A percentile compares a stretch with the other conserved stretches of the same genome.
Conservation (phyloP, 2,329 filamentous ascomycete genomes). For the Ceratocystis cacaofunesta region DNA sequence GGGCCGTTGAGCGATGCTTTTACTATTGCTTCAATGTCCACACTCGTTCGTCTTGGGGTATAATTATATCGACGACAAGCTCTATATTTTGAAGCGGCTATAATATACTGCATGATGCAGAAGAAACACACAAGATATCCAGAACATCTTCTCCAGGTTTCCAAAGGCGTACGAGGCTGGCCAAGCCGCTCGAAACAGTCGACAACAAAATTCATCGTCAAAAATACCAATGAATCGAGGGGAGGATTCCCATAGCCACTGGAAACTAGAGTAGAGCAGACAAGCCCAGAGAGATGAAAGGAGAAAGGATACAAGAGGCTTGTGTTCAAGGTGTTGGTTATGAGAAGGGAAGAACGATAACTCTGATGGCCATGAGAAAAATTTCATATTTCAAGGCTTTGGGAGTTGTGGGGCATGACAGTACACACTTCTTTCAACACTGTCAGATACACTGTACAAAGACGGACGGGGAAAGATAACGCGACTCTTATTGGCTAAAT, state of each 20-base stretch:
- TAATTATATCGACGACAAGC: constrained; percentile 15
- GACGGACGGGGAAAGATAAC: neutral
- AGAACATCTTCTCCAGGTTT: no score
- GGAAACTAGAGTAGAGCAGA: neutral
- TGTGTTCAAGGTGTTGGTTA: neutral
- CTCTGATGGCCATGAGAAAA: neutral
- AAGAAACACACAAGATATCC: neutral
- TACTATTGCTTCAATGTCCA: constrained; percentile 54
- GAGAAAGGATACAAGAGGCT: neutral
- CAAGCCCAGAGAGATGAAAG: neutral
- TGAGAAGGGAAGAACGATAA: neutral
- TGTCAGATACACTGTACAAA: neutral
- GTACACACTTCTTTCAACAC: neutral
- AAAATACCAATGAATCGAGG: neutral
- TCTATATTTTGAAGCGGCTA: constrained; percentile 17
- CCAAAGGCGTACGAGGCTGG: no score
- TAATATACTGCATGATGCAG: neutral
- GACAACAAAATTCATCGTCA: neutral
- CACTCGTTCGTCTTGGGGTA: constrained; percentile 38
- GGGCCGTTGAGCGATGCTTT: constrained; percentile 23
- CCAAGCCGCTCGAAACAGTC: neutral
- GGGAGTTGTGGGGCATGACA: neutral
- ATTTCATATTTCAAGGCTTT: neutral
- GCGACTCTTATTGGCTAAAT: no score
- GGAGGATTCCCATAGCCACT: neutral